Percentiles rank a stretch among this genome's conserved stretches.
Evolutionary conservation across 192 early-diverging fungal genomes (phyloP).

Genomic region (Gigaspora rosea): DNA sequence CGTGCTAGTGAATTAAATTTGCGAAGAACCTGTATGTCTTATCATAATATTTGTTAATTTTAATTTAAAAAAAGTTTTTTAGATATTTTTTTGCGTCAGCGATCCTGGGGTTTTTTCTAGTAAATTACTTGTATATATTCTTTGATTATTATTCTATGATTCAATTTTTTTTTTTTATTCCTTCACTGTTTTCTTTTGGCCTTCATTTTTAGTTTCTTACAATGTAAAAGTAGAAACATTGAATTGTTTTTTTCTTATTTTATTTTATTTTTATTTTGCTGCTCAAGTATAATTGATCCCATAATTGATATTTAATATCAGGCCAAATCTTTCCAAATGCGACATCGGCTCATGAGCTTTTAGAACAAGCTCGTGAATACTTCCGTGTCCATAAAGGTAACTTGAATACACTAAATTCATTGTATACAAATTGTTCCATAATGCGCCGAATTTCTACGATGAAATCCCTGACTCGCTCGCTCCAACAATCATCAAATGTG

Average conservation of each 20-base stretch:
- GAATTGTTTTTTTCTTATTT: background rate
- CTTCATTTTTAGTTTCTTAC: background rate
- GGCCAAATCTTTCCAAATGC: background rate
- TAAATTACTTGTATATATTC: no score
- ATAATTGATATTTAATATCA: background rate
- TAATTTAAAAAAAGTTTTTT: background rate
- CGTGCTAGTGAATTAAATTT: constrained; percentile 4
- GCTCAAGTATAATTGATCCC: background rate
- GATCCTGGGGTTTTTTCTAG: background rate
- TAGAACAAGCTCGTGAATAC: constrained; percentile 11
- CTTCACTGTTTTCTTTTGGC: no score
- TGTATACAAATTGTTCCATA: no score
- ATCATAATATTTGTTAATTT: constrained; percentile 1
- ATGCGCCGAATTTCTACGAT: no score
- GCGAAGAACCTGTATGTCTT: constrained; percentile 8
- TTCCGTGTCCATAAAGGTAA: constrained; percentile 13
- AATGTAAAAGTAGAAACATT: background rate
- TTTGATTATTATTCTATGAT: no score
- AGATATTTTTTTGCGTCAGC: background rate
- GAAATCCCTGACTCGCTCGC: no score
- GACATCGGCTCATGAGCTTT: background rate
- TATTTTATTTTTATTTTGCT: background rate
- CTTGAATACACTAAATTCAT: background rate
- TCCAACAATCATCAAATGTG: no score
- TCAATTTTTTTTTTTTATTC: no score